These are phyloP conservation scores for Paulownia fortunei DNA, from an alignment of 257 asterid genomes.

Conservation along the genomic window DNA sequence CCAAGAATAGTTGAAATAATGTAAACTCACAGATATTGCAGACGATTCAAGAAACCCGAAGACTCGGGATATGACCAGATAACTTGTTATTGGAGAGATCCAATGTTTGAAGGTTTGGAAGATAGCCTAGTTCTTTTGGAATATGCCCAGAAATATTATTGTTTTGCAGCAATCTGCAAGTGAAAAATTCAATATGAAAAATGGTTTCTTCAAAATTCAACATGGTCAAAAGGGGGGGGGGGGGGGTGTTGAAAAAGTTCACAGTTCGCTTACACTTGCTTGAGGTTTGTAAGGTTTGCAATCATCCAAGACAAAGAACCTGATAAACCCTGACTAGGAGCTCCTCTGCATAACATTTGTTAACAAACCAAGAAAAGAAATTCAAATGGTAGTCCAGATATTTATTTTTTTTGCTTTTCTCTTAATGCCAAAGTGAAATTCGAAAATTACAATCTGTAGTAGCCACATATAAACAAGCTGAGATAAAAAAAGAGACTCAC, in stretches of 20 bases:
- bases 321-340: slow-evolving; percentile 91
- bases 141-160: slow-evolving; percentile 84
- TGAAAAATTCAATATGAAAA: slow-evolving; percentile 3
- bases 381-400: not conserved
- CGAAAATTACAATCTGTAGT: not conserved
- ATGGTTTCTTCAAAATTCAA: not conserved
- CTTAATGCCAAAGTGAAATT: slow-evolving; percentile 7
- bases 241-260: too few relatives aligned
- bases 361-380: slow-evolving; percentile 19
- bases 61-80: slow-evolving; percentile 75
- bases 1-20: not conserved
- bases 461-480: not conserved
- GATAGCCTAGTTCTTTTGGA: slow-evolving; percentile 79
- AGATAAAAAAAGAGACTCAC: slow-evolving; percentile 40
- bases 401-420: not conserved
- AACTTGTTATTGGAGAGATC: slow-evolving; percentile 86
- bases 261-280: slow-evolving; percentile 70
- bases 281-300: slow-evolving; percentile 87
- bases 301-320: slow-evolving; percentile 78
- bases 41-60: slow-evolving; percentile 63
- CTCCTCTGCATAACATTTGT: slow-evolving; percentile 62
- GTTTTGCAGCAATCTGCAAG: slow-evolving; percentile 76
- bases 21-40: slow-evolving; percentile 80
- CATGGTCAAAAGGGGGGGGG: not conserved
- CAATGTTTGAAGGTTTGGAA: slow-evolving; percentile 79